Percentiles rank a stretch among this genome's conserved stretches.
Conservation (phyloP, 2,329 filamentous ascomycete genomes). For the Huntiella omanensis region DNA sequence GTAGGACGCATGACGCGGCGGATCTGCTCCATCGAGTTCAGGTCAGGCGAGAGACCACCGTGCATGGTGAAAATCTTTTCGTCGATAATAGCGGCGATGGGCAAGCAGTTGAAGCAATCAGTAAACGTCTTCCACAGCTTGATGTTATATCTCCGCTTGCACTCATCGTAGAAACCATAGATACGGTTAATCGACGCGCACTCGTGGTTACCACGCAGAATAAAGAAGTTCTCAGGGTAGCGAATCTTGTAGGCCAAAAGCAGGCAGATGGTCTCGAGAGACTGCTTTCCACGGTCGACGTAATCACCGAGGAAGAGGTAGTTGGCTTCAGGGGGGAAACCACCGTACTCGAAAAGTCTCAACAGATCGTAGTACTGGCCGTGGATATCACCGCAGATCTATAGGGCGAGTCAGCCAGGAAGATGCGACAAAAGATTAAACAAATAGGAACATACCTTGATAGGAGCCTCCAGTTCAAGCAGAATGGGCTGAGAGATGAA, state of each 20-base stretch:
- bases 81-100: slow-evolving; percentile 95
- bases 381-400: slow-evolving; percentile 99
- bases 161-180: slow-evolving; percentile 99
- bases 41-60: slow-evolving; percentile 84
- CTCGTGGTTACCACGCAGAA: slow-evolving; percentile 95
- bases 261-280: slow-evolving; percentile 93
- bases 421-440: neutral
- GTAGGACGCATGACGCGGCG: slow-evolving; percentile 96
- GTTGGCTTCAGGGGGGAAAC: slow-evolving; percentile 95
- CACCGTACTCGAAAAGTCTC: slow-evolving; percentile 93
- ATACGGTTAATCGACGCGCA: slow-evolving; percentile 98
- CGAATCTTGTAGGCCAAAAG: slow-evolving; percentile 99
- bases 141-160: slow-evolving; percentile 97
- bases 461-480: slow-evolving; percentile 91
- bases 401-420: slow-evolving; percentile 12
- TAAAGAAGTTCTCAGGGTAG: slow-evolving; percentile 99
- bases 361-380: slow-evolving; percentile 98
- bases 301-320: slow-evolving; percentile 99
- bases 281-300: slow-evolving; percentile 97
- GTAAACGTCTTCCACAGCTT: slow-evolving; percentile 99
- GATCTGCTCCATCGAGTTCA: slow-evolving; percentile 99
- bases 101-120: slow-evolving; percentile 97
- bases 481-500: slow-evolving; percentile 99
- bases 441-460: slow-evolving; percentile 56
- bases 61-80: slow-evolving; percentile 99